Evolutionary conservation across 495 filamentous ascomycete species (phyloP).

Genomic region (Hypoxylon lienhwacheense): DNA sequence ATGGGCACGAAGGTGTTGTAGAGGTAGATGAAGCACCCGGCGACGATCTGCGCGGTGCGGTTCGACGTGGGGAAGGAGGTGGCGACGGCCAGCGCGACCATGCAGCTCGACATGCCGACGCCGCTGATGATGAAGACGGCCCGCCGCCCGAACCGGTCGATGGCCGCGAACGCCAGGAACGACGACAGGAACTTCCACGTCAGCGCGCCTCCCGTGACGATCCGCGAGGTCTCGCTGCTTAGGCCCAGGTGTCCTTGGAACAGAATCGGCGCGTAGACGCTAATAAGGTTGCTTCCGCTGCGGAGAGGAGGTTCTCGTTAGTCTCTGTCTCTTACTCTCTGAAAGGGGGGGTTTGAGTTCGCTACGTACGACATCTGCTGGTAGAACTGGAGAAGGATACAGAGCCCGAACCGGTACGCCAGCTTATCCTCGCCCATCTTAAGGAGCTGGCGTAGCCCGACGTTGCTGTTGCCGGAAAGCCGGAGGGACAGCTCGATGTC

Average conservation of each 20-base stretch:
- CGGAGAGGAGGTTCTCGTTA: conserved; percentile 1
- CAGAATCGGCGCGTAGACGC: conserved; percentile 62
- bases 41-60: conserved; percentile 38
- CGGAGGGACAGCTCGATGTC: conserved; percentile 45
- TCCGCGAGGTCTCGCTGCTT: conserved; percentile 38
- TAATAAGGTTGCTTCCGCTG: conserved; percentile 61
- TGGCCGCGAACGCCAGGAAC: conserved; percentile 54
- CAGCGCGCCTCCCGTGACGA: conserved; percentile 48
- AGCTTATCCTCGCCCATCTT: conserved; percentile 34
- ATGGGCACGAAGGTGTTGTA: conserved; percentile 64
- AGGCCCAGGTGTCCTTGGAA: conserved; percentile 61
- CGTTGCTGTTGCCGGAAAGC: conserved; percentile 21
- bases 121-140: conserved; percentile 56
- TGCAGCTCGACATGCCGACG: conserved; percentile 48
- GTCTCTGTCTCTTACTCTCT: background rate
- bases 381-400: conserved; percentile 47
- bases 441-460: conserved; percentile 29
- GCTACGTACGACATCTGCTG: conserved; percentile 50
- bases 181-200: conserved; percentile 57
- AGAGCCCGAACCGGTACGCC: conserved; percentile 38
- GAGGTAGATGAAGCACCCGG: conserved; percentile 60
- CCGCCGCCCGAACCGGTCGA: conserved; percentile 58
- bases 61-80: conserved; percentile 43
- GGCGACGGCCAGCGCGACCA: conserved; percentile 49
- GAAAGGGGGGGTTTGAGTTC: background rate